Base-by-base conservation (phyloP, 2,329 filamentous ascomycete species). In the Colletotrichum theobromicola region DNA sequence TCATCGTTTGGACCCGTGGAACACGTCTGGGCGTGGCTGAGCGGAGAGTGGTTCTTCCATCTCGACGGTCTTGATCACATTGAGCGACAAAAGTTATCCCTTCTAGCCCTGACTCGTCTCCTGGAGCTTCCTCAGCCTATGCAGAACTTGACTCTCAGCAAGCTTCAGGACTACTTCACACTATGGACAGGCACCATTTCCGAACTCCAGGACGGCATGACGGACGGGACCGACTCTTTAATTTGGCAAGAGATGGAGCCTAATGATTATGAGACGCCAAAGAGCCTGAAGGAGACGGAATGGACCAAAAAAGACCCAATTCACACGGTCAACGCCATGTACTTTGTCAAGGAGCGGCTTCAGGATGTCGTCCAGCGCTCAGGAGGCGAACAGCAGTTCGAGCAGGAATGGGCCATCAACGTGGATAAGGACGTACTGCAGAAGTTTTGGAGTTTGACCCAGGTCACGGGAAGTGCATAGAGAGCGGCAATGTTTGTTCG, bases 121-220 rank as follows among this genome's bases (percentile, higher is more conserved):
- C 84, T 95, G 15, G 93, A 95, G 80, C 87, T 93, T 2, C 87
- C 88, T 1, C 88, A 89, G 30, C 88, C 88, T 1, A 84, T 90
- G 80, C 89, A 90, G 75, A 87, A 90, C 0, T 88, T 93, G 68
- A 87, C 91, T 3, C 83, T 95, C 6, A 80, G 82, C 2, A 89
- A 88, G 46, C 85, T 97, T 70, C 94, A 97, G 81, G 93, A 93
- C 79, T 92, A 94, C 79, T 91, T 97, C 79, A 88, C 88, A 2
- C 89, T 95, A 84, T 97, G 94, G 94, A 94, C 93, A 2, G 90
- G 90, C 76, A 89, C 94, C 2, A 85, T 96, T 34, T 84, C 85
- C 2, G 93, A 95, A 78, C 84, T 96, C 64, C 87, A 92, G 67
- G 92, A 93, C 60, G 90, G 90, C 28, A 86, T 87, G 53, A 86